These are phyloP conservation scores for Arbutus unedo DNA, from an alignment of 148 eudicot species.

Conservation along the genomic window DNA sequence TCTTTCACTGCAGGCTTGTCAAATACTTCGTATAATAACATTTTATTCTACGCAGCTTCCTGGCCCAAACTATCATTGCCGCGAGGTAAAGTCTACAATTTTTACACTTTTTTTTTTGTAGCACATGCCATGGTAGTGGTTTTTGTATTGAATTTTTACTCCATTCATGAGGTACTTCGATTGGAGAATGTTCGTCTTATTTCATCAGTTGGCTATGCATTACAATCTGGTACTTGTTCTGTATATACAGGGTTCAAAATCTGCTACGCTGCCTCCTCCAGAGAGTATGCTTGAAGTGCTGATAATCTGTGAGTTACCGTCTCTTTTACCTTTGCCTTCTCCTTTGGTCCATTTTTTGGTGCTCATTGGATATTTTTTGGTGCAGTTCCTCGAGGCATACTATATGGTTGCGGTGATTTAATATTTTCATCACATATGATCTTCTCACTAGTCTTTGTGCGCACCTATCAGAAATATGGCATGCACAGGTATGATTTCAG, in stretches of 20 bases:
- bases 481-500: slow-evolving; percentile 52
- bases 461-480: slow-evolving; percentile 94
- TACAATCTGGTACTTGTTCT: slow-evolving; percentile 4
- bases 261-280: slow-evolving; percentile 77
- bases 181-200: neutral
- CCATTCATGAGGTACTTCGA: slow-evolving; percentile 1
- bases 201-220: neutral
- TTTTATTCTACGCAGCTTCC: slow-evolving; percentile 96
- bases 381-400: slow-evolving; percentile 85
- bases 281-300: slow-evolving; percentile 47
- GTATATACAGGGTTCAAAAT: slow-evolving; percentile 66
- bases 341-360: neutral
- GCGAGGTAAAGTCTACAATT: slow-evolving; percentile 55
- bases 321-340: neutral
- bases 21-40: slow-evolving; percentile 72
- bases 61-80: slow-evolving; percentile 97
- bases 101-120: neutral
- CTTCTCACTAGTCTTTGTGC: slow-evolving; percentile 81
- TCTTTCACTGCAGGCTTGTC: slow-evolving; percentile 61
- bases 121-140: neutral
- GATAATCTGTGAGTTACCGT: slow-evolving; percentile 52
- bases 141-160: neutral
- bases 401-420: slow-evolving; percentile 94
- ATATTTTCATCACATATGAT: slow-evolving; percentile 99
- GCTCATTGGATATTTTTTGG: slow-evolving; percentile 5